Percentiles rank a stretch among this genome's conserved stretches.
Evolutionary conservation across 2,329 filamentous ascomycete species (phyloP).

Genomic region (Pyricularia pennisetigena): DNA sequence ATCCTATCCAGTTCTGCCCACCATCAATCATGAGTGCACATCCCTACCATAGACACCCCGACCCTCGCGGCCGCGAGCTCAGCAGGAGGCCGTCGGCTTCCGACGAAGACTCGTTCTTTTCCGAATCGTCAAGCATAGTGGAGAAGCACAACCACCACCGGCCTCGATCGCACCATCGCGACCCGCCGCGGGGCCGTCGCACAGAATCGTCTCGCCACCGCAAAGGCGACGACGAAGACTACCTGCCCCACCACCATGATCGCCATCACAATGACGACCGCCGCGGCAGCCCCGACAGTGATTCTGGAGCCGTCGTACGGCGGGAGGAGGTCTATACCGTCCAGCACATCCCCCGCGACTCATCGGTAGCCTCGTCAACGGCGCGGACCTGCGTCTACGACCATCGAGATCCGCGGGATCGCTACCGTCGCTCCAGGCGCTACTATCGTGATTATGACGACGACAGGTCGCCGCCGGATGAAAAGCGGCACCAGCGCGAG

Average conservation of each 20-base stretch:
- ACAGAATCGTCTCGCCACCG: neutral
- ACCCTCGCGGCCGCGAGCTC: neutral
- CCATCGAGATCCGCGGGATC: neutral
- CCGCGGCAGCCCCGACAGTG: neutral
- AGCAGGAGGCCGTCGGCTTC: neutral
- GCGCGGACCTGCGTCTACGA: neutral
- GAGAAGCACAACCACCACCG: neutral
- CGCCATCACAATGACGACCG: neutral
- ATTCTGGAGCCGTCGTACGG: neutral
- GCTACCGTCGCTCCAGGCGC: neutral
- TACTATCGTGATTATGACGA: conserved; percentile 28
- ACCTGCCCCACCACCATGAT: neutral
- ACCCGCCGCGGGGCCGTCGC: neutral
- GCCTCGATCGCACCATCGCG: neutral
- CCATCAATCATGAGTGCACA: neutral
- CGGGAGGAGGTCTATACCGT: conserved; percentile 8
- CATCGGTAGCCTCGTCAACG: neutral
- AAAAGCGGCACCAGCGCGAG: neutral
- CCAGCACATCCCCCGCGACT: neutral
- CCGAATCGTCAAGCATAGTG: neutral
- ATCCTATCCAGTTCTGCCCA: neutral
- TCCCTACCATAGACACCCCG: neutral
- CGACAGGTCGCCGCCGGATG: conserved; percentile 7
- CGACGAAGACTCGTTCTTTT: neutral
- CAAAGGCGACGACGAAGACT: neutral